Evolutionary conservation across 305 asterid species (phyloP).

Genomic region (Caryopteris hybrid): DNA sequence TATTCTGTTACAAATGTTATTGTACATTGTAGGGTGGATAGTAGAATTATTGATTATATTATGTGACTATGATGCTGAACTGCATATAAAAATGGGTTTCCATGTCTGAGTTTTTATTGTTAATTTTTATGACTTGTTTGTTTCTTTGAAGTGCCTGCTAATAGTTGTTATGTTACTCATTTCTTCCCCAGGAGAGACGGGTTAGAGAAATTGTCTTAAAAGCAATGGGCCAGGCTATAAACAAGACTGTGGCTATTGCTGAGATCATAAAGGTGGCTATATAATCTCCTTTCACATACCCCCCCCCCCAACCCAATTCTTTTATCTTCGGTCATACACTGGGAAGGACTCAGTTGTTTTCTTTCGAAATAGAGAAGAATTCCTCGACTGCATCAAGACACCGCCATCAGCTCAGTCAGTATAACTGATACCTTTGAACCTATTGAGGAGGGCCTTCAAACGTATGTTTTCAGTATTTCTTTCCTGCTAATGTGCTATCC

Average conservation of each 20-base stretch:
- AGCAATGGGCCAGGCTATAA: conserved; percentile 98
- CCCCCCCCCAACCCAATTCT: neutral
- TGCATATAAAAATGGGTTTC: neutral
- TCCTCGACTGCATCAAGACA: conserved; percentile 84
- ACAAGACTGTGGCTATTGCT: conserved; percentile 85
- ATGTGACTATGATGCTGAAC: neutral
- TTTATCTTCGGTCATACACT: neutral
- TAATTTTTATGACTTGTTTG: neutral
- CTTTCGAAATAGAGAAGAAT: conserved; percentile 60
- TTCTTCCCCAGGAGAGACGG: conserved; percentile 58
- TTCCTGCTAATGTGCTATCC: neutral
- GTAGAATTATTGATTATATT: neutral
- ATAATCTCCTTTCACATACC: neutral
- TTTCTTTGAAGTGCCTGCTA: neutral
- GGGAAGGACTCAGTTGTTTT: conserved; percentile 13
- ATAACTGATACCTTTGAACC: conserved; percentile 93
- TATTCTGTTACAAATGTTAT: neutral
- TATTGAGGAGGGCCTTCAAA: conserved; percentile 96
- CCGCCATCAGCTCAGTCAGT: conserved; percentile 84
- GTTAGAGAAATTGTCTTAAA: conserved; percentile 80
- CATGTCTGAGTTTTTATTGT: neutral
- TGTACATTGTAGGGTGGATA: neutral
- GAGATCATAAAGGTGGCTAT: conserved; percentile 74
- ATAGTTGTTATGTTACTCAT: neutral
- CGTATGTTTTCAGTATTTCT: conserved; percentile 42